Base-by-base conservation (phyloP, 2,329 filamentous ascomycete species). In the Fusarium secorum region DNA sequence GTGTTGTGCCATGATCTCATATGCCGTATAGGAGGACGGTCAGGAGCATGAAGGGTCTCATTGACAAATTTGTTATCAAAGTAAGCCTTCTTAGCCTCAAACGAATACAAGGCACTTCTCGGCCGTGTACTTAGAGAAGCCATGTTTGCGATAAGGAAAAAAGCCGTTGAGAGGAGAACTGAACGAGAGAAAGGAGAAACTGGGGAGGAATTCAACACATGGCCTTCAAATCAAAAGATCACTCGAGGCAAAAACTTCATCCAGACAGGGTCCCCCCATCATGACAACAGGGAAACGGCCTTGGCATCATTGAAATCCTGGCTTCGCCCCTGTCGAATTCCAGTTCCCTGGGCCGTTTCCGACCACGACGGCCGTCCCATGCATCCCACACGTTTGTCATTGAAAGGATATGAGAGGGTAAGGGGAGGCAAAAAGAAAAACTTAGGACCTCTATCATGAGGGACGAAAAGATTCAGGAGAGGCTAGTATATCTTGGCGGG, bases 1-100 rank as follows among this genome's bases (percentile, higher is more conserved):
- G 48, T 18, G 26, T 45, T 66, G 4, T 61, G 36, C 64, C 62
- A 66, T 13, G 32, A 13, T 14, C 32, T 66, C 15, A n/a, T 26
- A 11, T 35, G 45, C 5, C 44, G 18, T 4, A 33, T 5, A 6
- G 15, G 8, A 20, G 52, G 30, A 13, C 33, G 26, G 33, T 46
- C 33, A 10, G 6, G 41, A 11, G 4, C 7, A 35, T 28, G 26
- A 18, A 26, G 5, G 1, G 3, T 5, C 5, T 41, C 20, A 2
- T 33, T n/a, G 20, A 26, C 36, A 24, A 39, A 41, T 11, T 48
- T 18, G 5, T 53, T 22, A 9, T 54, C 54, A 8, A 53, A 32
- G 42, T 26, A 35, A 13, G 26, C 26, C n/a, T 61, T 54, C 18
- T 41, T 53, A 1, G 36, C 30, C 4, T 61, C 55, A 8, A 45